phyloP scores from a whole-genome alignment of 2,329 filamentous ascomycete species.

The Pseudopithomyces chartarum region DNA sequence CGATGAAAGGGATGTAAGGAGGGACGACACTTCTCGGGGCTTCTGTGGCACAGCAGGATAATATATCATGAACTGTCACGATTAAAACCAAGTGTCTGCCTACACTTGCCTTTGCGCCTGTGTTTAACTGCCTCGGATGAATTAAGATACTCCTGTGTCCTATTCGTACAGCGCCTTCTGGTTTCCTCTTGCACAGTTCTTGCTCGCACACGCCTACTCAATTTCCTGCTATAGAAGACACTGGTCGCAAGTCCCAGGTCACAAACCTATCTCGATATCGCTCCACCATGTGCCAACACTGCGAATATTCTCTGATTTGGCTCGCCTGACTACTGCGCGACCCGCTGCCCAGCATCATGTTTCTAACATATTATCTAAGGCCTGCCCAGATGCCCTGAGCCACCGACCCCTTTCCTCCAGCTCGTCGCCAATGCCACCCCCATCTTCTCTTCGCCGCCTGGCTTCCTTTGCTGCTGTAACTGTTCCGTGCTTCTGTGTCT shows the following conservation, averaged over 20 bases:
- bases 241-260: background rate
- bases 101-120: background rate
- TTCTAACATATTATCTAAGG: constrained; percentile 66
- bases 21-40: constrained; percentile 32
- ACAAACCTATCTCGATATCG: background rate
- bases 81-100: constrained; percentile 32
- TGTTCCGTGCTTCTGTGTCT: constrained; percentile 68
- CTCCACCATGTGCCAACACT: background rate
- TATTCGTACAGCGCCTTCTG: background rate
- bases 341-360: constrained; percentile 42
- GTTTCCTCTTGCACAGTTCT: background rate
- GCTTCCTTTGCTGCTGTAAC: constrained; percentile 73
- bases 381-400: constrained; percentile 71
- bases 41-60: constrained; percentile 45
- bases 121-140: background rate
- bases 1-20: constrained; percentile 36
- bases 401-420: constrained; percentile 76
- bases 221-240: background rate
- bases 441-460: constrained; percentile 66
- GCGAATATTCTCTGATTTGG: background rate
- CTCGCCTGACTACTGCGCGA: background rate
- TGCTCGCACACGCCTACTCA: background rate
- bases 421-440: constrained; percentile 71
- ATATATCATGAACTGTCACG: constrained; percentile 48
- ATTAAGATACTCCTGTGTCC: background rate